Percentiles rank a stretch among this genome's conserved stretches.
Evolutionary conservation across 768 basidiomycete genomes (phyloP).

Genomic region (Harrya chromipes): DNA sequence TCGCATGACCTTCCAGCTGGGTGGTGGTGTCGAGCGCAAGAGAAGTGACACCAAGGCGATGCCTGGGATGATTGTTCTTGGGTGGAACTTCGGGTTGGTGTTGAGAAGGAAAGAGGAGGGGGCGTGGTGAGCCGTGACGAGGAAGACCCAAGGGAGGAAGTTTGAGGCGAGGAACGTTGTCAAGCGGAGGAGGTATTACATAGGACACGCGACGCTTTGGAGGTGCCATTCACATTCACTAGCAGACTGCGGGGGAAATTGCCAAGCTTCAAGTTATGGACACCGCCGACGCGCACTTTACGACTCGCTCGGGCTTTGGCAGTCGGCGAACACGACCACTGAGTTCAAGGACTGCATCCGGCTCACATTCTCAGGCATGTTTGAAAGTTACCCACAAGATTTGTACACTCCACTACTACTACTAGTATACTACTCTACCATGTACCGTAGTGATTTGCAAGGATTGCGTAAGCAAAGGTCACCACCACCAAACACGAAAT

Average conservation of each 20-base stretch:
- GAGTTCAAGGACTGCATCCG: conserved; percentile 8
- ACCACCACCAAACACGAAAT: too few species aligned
- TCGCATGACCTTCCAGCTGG: conserved; percentile 55
- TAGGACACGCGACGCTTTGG: conserved; percentile 78
- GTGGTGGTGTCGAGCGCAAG: conserved; percentile 89
- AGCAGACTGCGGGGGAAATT: conserved; percentile 1
- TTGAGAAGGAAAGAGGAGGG: conserved; percentile 53
- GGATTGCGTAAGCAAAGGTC: conserved; percentile 23
- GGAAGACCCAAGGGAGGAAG: conserved; percentile 65
- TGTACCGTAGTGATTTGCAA: too few species aligned
- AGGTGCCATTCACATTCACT: conserved; percentile 41
- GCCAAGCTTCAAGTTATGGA: neutral
- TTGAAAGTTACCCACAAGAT: too few species aligned
- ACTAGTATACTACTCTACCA: too few species aligned
- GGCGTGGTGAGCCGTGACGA: conserved; percentile 65
- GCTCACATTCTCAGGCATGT: neutral
- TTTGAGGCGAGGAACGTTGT: conserved; percentile 59
- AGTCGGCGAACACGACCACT: too few species aligned
- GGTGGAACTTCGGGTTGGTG: conserved; percentile 18
- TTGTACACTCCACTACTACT: too few species aligned
- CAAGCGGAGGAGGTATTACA: conserved; percentile 72
- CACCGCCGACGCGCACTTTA: conserved; percentile 1
- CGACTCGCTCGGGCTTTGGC: neutral
- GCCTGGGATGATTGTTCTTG: conserved; percentile 57
- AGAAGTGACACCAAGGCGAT: conserved; percentile 82